Evolutionary conservation across 495 filamentous ascomycete genomes (phyloP).

Genomic region (Cercophora sp.): DNA sequence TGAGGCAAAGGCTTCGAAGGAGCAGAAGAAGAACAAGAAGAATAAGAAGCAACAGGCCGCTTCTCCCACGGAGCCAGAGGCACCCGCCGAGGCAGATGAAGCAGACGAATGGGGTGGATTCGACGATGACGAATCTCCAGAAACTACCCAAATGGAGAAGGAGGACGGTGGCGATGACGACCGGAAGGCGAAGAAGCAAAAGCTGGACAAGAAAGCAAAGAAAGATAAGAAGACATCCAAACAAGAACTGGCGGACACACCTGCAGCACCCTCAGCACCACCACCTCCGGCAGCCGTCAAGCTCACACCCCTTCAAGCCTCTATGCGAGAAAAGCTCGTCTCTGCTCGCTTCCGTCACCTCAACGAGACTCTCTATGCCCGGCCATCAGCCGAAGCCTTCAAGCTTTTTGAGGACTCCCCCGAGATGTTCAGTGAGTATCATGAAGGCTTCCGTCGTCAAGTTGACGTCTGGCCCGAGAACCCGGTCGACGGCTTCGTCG

Average conservation of each 20-base stretch:
- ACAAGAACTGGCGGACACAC: conserved; percentile 2
- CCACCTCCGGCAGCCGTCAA: conserved; percentile 36
- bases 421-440: conserved; percentile 90
- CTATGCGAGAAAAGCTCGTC: conserved; percentile 89
- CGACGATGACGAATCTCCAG: neutral
- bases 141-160: neutral
- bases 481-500: conserved; percentile 80
- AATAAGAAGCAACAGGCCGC: conserved; percentile 10
- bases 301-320: conserved; percentile 85
- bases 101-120: conserved; percentile 11
- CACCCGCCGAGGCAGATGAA: neutral
- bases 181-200: conserved; percentile 38
- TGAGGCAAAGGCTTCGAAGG: conserved; percentile 27
- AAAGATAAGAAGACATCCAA: conserved; percentile 29
- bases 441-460: conserved; percentile 89
- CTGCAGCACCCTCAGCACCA: conserved; percentile 12
- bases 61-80: neutral
- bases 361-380: conserved; percentile 93
- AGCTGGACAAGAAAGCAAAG: conserved; percentile 22
- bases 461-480: conserved; percentile 95
- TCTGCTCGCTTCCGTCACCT: conserved; percentile 95
- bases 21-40: neutral
- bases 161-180: conserved; percentile 33
- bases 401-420: conserved; percentile 74
- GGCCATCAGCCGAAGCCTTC: conserved; percentile 73